phyloP scores from a whole-genome alignment of 2,329 filamentous ascomycete genomes.

The Cladosporium sp. region DNA sequence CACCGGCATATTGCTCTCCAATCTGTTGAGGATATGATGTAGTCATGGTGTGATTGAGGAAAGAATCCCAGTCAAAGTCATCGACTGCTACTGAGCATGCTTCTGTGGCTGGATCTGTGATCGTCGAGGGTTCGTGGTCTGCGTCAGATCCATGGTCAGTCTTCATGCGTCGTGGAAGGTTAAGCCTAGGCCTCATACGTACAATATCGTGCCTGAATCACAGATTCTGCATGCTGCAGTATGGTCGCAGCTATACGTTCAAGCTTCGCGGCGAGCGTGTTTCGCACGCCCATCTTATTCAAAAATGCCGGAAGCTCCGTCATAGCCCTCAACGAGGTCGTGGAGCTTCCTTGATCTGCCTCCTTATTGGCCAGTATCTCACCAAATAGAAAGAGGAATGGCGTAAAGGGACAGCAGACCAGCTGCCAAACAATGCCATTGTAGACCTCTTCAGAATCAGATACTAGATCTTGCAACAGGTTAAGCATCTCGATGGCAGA shows the following conservation, averaged over 20 bases:
- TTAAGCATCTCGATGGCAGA: constrained; percentile 17
- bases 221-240: constrained; percentile 17
- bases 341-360: not conserved
- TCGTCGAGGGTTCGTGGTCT: not conserved
- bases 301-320: constrained; percentile 19
- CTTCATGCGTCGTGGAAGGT: not conserved
- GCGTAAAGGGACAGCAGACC: constrained; percentile 21
- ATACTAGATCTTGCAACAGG: constrained; percentile 16
- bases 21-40: not conserved
- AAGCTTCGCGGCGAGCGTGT: constrained; percentile 17
- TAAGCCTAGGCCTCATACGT: not conserved
- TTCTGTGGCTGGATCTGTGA: too few relatives aligned
- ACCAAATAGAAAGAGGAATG: constrained; percentile 21
- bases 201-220: not conserved
- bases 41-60: constrained; percentile 2
- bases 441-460: constrained; percentile 18
- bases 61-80: constrained; percentile 5
- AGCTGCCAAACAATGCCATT: constrained; percentile 24
- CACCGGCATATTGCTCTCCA: not conserved
- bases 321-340: constrained; percentile 17
- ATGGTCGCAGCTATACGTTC: constrained; percentile 15
- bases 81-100: not conserved
- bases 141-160: not conserved
- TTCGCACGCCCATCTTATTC: constrained; percentile 15
- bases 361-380: constrained; percentile 14